A percentile compares a stretch with the other conserved stretches of the same genome.
Conservation (phyloP, 345 rosid genomes). For the Syzygium oleosum region DNA sequence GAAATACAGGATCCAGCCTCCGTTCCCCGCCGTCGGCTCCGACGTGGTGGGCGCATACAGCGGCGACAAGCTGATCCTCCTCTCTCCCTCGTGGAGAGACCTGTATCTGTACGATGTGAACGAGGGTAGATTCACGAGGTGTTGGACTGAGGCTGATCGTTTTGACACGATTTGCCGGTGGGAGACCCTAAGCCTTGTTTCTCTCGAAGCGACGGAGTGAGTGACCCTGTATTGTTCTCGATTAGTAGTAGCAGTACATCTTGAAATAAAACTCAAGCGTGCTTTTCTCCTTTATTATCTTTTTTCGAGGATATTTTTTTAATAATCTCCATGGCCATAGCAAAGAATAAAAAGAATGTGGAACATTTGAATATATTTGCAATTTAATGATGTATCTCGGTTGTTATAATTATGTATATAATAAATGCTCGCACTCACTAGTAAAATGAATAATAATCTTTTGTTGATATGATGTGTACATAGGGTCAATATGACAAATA, state of each 20-base stretch:
- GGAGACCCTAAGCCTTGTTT: not conserved
- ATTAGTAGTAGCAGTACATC: no score
- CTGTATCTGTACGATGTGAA: not conserved
- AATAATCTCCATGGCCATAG: no score
- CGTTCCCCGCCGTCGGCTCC: not conserved
- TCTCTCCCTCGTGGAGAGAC: not conserved
- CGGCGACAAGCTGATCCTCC: not conserved
- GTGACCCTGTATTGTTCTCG: no score
- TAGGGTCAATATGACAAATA: not conserved
- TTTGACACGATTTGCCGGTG: not conserved
- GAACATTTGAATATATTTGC: not conserved
- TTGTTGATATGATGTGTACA: not conserved
- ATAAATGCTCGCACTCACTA: fast-evolving
- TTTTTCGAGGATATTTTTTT: no score
- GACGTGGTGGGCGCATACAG: not conserved
- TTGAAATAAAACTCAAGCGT: no score
- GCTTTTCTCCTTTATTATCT: no score
- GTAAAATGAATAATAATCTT: not conserved
- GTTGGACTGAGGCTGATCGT: not conserved
- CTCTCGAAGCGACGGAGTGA: not conserved
- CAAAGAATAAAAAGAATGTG: no score
- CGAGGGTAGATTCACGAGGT: not conserved
- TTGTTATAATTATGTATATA: no score
- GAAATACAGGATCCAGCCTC: not conserved
- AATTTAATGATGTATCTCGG: not conserved